These are phyloP conservation scores for Lepidium sativum DNA, from an alignment of 345 rosid genomes.

Conservation along the genomic window DNA sequence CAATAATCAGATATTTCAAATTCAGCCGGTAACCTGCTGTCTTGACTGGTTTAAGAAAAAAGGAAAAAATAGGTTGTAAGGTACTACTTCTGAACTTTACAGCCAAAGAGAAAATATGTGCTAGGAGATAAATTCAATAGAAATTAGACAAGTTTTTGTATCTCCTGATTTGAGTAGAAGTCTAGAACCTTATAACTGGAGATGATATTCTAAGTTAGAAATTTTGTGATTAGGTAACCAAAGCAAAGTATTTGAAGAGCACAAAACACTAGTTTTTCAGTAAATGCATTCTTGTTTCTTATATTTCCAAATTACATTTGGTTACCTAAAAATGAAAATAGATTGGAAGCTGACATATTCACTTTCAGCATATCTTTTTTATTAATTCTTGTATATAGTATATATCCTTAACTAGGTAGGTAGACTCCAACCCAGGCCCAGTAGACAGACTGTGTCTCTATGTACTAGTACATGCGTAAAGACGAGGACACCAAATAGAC, in stretches of 20 bases:
- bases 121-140: conserved; percentile 1
- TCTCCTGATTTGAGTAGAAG: not conserved
- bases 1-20: conserved; percentile 93
- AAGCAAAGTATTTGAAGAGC: not conserved
- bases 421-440: not conserved
- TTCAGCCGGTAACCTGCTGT: conserved; percentile 96
- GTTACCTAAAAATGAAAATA: not conserved
- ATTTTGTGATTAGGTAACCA: not conserved
- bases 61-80: conserved; percentile 4
- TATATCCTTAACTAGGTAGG: not conserved
- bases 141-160: not conserved
- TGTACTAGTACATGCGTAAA: not conserved
- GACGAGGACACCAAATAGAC: not conserved
- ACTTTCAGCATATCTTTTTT: not conserved
- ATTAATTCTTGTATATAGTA: not conserved
- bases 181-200: conserved; percentile 1
- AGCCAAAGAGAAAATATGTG: not conserved
- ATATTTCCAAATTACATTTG: not conserved
- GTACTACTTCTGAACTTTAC: conserved; percentile 1
- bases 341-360: not conserved
- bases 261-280: not conserved
- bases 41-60: conserved; percentile 59
- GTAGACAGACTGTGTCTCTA: not conserved
- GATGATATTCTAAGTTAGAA: not conserved
- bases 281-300: not conserved